Percentiles rank a stretch among this genome's conserved stretches.
phyloP scores from a whole-genome alignment of 768 basidiomycete genomes.

The Ramaria rubella region DNA sequence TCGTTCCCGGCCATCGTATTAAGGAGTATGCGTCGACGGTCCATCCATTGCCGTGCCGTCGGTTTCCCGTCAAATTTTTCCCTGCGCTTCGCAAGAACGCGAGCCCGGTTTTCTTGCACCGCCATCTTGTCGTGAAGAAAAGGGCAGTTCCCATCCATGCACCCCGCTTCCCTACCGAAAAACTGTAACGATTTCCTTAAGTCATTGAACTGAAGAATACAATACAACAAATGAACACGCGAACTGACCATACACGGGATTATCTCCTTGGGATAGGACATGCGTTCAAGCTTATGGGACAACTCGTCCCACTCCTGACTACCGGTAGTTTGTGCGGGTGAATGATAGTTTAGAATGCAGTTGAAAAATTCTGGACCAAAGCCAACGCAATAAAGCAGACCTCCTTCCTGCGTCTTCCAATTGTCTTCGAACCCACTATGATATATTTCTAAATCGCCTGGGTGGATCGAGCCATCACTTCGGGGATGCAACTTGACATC shows the following conservation, averaged over 20 bases:
- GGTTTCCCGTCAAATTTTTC: slow-evolving; percentile 6
- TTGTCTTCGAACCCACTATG: background rate
- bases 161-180: slow-evolving; percentile 10
- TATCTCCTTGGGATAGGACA: slow-evolving; percentile 9
- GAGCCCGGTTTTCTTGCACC: background rate
- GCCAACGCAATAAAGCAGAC: background rate
- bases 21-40: background rate
- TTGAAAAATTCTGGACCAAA: slow-evolving; percentile 7
- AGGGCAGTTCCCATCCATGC: slow-evolving; percentile 11
- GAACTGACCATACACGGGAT: slow-evolving; percentile 14
- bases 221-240: background rate
- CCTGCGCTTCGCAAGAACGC: slow-evolving; percentile 6
- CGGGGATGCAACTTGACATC: slow-evolving; percentile 8
- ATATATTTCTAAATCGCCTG: slow-evolving; percentile 1
- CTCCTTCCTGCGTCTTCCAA: slow-evolving; percentile 1
- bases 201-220: background rate
- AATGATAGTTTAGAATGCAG: slow-evolving; percentile 10
- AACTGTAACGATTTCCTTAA: background rate
- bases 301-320: slow-evolving; percentile 11
- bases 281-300: slow-evolving; percentile 4
- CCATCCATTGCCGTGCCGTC: slow-evolving; percentile 5
- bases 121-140: slow-evolving; percentile 9
- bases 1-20: background rate
- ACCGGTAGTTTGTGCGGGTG: slow-evolving; percentile 3
- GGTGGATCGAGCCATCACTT: slow-evolving; percentile 4